Evolutionary conservation across 148 eudicot genomes (phyloP), one percentile per base, ranked within the genome.

Genomic region (Nyssa sinensis): DNA sequence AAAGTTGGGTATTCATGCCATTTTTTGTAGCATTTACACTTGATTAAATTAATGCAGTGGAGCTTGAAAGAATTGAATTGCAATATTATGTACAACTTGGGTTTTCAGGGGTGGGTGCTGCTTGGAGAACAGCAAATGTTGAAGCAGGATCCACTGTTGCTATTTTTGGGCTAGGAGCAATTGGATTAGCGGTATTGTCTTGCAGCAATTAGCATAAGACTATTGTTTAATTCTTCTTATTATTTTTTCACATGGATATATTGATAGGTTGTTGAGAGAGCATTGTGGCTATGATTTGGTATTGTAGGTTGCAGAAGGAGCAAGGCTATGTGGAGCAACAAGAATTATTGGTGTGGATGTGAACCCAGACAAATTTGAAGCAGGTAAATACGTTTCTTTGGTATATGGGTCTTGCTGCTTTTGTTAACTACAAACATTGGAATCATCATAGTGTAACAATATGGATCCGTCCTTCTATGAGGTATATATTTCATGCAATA

Each of bases 261-360:
- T 3, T 16, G 59, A 28, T 68, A 10, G 12, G 62, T 37, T 39
- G 17, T 14, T 30, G 68, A 34, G 64, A 62, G n/a, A 49, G 13
- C 23, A 59, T 76, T 19, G 17, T 14, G 29, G 14, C 55, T 67
- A 3, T 49, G 30, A 37, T 64, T n/a, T 69, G 41, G 67, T 74
- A 9, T 34, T 55, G 66, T 66, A 94, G 98, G 98, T 90, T 58
- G 96, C 98, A 5, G 98, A 90, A 75, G 98, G 98, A 77, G 91
- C 98, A 73, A 81, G 96, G 70, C 76, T 95, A 30, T 78, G 94
- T 68, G 97, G 99, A 73, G 99, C 99, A 64, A 67, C 83, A 19
- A 88, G 77, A 86, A 95, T 95, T 75, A 92, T 95, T 32, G 99
- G 99, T 10, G 89, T 95, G 6, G 99, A 93, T 78, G 66, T 92